These are phyloP conservation scores for Leccinum laetum DNA, from an alignment of 1,284 basidiomycete species.

Conservation along the genomic window DNA sequence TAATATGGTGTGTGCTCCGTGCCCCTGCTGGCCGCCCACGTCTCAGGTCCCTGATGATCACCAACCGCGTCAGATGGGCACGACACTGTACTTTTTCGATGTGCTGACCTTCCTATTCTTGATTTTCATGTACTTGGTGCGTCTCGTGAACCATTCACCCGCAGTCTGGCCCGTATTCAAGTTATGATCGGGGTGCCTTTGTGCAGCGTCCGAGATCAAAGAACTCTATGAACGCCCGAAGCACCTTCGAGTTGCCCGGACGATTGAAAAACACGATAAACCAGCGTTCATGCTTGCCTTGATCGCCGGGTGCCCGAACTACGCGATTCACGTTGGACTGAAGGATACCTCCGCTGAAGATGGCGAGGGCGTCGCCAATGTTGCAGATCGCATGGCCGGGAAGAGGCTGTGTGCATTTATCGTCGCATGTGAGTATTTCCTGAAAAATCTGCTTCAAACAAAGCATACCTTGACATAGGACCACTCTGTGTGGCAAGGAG, in stretches of 20 bases:
- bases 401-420: too few relatives aligned
- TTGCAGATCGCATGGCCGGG: background rate
- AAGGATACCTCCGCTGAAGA: background rate
- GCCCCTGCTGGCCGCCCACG: background rate
- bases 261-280: background rate
- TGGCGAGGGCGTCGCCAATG: background rate
- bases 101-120: background rate
- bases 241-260: background rate
- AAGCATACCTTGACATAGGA: too few relatives aligned
- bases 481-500: too few relatives aligned
- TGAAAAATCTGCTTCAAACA: too few relatives aligned
- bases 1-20: background rate
- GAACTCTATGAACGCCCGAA: slow-evolving; percentile 9
- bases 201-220: background rate
- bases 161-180: background rate
- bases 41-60: background rate
- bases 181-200: background rate
- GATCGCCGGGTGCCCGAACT: background rate
- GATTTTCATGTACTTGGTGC: background rate
- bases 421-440: too few relatives aligned
- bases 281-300: background rate
- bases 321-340: background rate
- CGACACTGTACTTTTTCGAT: background rate
- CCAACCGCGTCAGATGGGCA: background rate
- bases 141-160: background rate